Conservation (phyloP, 1,139 yeast species). For the Suhomyces guaymorum region DNA sequence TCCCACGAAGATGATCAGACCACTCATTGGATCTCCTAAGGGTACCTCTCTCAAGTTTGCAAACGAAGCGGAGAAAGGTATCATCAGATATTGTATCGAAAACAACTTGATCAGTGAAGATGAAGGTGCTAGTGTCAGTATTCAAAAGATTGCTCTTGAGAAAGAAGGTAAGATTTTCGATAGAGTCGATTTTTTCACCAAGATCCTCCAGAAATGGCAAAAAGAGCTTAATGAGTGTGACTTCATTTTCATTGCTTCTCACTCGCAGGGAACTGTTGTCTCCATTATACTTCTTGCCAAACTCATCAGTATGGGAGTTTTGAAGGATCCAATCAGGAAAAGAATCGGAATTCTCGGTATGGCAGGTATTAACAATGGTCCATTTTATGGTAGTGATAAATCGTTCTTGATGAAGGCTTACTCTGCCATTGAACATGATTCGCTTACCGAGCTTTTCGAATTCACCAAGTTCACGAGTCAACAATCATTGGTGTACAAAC, state of each 20-base stretch:
- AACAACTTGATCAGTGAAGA: conserved; percentile 43
- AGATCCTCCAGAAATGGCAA: conserved; percentile 69
- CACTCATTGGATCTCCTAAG: conserved; percentile 87
- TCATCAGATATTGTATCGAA: conserved; percentile 70
- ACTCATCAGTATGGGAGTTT: conserved; percentile 68
- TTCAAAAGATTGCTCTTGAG: conserved; percentile 89
- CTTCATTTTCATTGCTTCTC: conserved; percentile 84
- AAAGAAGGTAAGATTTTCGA: conserved; percentile 89
- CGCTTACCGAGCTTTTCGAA: conserved; percentile 81
- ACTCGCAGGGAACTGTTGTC: conserved; percentile 95
- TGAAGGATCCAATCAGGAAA: conserved; percentile 49
- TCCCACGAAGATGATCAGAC: conserved; percentile 82
- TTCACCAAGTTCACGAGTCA: conserved; percentile 73
- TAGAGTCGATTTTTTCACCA: conserved; percentile 78
- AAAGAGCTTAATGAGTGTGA: conserved; percentile 75
- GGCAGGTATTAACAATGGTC: conserved; percentile 96
- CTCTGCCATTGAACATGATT: conserved; percentile 85
- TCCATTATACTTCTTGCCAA: conserved; percentile 75
- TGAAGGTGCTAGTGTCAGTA: conserved; percentile 52
- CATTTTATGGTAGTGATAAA: conserved; percentile 87
- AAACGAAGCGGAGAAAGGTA: conserved; percentile 78
- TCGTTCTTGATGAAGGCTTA: conserved; percentile 82
- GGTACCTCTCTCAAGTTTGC: conserved; percentile 90
- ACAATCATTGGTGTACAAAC: conserved; percentile 71
- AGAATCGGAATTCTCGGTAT: conserved; percentile 77